Evolutionary conservation across 148 eudicot species (phyloP), one percentile per base, ranked within the genome.

Genomic region (Beta vulgaris): DNA sequence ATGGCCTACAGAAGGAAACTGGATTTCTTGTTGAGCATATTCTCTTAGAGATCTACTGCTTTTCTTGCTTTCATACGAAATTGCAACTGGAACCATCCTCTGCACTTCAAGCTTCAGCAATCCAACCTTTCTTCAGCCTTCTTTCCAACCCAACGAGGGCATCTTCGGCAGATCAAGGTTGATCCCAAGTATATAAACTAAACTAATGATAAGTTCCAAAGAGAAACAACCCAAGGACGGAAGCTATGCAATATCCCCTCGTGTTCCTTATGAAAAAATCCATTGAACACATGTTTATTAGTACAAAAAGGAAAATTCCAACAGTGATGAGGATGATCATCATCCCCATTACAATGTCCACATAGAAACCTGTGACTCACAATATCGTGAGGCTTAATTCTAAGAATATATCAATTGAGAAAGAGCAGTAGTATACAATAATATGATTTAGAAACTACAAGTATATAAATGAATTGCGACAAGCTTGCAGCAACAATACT

Each of bases 401-500:
- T n/a, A 6, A 35, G 42, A 10, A 36, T 44, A 31, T 12, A 15
- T 12, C 6, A 2, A 60, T 64, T 62, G 68, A 6, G 40, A 64
- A 16, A 19, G 3, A 16, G 6, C 2, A 65, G 13, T 37, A 40
- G 37, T 23, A 15, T 32, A 69, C 29, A 32, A 32, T 9, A 4
- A 19, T 68, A 48, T 7, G 21, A 26, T 46, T 9, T 31, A 73
- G 34, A 39, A 25, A 51, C 16, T 19, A 54, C 4, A 3, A 54
- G n/a, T 19, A 34, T 26, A 15, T 39, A 28, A 60, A 13, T 18
- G 34, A 60, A 13, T 18, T 62, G 26, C 12, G 21, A 34, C 35
- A 68, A 39, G 64, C 61, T 65, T 28, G 13, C 46, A 69, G 72
- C 36, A 62, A 26, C 67, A 34, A 37, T 25, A 43, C 71, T 85